A percentile compares a stretch with the other conserved stretches of the same genome.
phyloP scores from a whole-genome alignment of 768 basidiomycete species.

The Macrolepiota dolichaula region DNA sequence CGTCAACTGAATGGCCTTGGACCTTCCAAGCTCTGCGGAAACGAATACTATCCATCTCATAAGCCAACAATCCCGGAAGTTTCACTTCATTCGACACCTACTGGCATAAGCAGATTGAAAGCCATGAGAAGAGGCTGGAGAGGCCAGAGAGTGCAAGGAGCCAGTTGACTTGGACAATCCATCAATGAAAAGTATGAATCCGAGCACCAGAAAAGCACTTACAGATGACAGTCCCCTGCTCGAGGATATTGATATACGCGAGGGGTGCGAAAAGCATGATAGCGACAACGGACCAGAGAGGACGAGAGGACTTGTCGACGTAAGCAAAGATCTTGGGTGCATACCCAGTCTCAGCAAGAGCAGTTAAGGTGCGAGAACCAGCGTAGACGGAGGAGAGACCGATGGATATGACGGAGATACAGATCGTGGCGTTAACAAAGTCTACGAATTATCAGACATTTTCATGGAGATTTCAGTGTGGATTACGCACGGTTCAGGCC shows the following conservation, averaged over 20 bases:
- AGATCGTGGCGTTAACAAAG: constrained; percentile 41
- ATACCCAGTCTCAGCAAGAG: constrained; percentile 44
- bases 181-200: background rate
- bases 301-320: constrained; percentile 46
- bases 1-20: constrained; percentile 42
- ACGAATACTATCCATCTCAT: constrained; percentile 29
- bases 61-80: background rate
- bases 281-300: constrained; percentile 36
- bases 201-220: constrained; percentile 12
- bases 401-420: constrained; percentile 43
- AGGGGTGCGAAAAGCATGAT: constrained; percentile 35
- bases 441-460: constrained; percentile 16
- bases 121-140: constrained; percentile 44
- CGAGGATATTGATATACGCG: constrained; percentile 35
- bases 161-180: constrained; percentile 32
- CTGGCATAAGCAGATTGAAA: constrained; percentile 45
- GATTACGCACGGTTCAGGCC: constrained; percentile 35
- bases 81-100: constrained; percentile 17
- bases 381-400: constrained; percentile 45
- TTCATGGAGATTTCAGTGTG: too few relatives aligned
- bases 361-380: constrained; percentile 41
- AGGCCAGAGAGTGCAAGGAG: constrained; percentile 43
- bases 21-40: constrained; percentile 41
- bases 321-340: constrained; percentile 41
- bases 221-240: constrained; percentile 38